Percentiles rank a stretch among this genome's conserved stretches.
Conservation (phyloP, 768 basidiomycete species). For the Rhodosporidiobolus sp. region DNA sequence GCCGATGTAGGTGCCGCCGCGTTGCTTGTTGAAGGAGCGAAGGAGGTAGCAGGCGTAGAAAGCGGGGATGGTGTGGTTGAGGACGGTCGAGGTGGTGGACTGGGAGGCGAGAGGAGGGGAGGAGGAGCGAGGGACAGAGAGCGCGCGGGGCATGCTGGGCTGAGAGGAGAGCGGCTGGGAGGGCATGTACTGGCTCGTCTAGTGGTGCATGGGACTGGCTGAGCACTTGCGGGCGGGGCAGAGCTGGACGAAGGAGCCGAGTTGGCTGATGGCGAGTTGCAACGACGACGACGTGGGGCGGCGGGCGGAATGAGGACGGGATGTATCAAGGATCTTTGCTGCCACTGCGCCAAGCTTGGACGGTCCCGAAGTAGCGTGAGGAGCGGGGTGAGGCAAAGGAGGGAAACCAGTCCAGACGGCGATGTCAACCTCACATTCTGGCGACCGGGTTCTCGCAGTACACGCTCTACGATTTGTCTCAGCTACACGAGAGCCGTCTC, state of each 20-base stretch:
- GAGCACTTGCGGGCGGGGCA: no score
- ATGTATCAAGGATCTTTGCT: no score
- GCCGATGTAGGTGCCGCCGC: slow-evolving; percentile 47
- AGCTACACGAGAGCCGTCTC: no score
- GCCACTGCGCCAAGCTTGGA: no score
- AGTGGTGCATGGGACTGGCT: no score
- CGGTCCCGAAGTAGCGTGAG: no score
- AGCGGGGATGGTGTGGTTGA: slow-evolving; percentile 48
- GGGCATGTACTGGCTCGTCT: not conserved
- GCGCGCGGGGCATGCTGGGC: not conserved
- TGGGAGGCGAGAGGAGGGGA: not conserved
- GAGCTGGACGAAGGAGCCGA: not conserved
- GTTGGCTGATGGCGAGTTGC: not conserved
- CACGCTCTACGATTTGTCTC: no score
- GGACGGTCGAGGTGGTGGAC: slow-evolving; percentile 33
- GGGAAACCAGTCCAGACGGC: not conserved
- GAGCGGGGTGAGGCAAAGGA: not conserved
- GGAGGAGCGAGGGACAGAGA: not conserved
- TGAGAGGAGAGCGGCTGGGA: not conserved
- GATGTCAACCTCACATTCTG: no score
- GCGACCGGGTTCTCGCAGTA: no score
- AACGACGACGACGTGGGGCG: no score
- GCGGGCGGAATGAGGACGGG: no score
- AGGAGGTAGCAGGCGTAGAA: slow-evolving; percentile 55
- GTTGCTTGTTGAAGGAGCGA: slow-evolving; percentile 40